Percentiles rank a stretch among this genome's conserved stretches.
These are phyloP conservation scores for Ambrosiella cleistominuta DNA, from an alignment of 2,329 filamentous ascomycete genomes.

Conservation along the genomic window DNA sequence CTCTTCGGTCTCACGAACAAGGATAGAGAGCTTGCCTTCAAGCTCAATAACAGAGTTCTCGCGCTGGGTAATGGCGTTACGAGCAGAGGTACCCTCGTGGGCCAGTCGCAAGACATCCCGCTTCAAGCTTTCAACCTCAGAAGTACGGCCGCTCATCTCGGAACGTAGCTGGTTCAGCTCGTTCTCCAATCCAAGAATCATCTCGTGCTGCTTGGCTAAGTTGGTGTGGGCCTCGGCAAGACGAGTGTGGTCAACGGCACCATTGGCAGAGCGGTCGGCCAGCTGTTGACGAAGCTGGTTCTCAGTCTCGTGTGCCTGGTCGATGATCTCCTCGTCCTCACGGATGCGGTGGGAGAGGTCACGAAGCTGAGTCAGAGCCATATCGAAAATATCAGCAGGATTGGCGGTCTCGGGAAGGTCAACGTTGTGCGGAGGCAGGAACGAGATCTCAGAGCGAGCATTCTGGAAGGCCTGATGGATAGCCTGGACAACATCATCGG, in stretches of 20 bases:
- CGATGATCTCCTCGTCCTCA: slow-evolving; percentile 36
- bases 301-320: slow-evolving; percentile 42
- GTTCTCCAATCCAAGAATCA: background rate
- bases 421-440: slow-evolving; percentile 42
- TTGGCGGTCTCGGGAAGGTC: slow-evolving; percentile 32
- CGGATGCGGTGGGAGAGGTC: slow-evolving; percentile 28
- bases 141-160: background rate
- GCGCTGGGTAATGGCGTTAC: slow-evolving; percentile 22
- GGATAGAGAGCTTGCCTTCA: slow-evolving; percentile 26
- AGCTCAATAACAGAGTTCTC: slow-evolving; percentile 24
- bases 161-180: background rate
- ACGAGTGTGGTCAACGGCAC: slow-evolving; percentile 30
- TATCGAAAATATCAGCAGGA: slow-evolving; percentile 37
- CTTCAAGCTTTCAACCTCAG: background rate
- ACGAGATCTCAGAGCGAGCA: slow-evolving; percentile 43
- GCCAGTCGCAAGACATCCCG: background rate
- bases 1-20: slow-evolving; percentile 22
- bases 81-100: slow-evolving; percentile 17
- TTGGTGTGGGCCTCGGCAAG: slow-evolving; percentile 20
- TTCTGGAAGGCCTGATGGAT: slow-evolving; percentile 34
- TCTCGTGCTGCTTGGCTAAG: slow-evolving; percentile 18
- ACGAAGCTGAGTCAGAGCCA: slow-evolving; percentile 33
- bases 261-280: slow-evolving; percentile 31
- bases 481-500: slow-evolving; percentile 29
- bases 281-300: slow-evolving; percentile 39